A percentile compares a stretch with the other conserved stretches of the same genome.
These are phyloP conservation scores for Botryosphaeria dothidea DNA, from an alignment of 2,329 filamentous ascomycete species.

Conservation along the genomic window DNA sequence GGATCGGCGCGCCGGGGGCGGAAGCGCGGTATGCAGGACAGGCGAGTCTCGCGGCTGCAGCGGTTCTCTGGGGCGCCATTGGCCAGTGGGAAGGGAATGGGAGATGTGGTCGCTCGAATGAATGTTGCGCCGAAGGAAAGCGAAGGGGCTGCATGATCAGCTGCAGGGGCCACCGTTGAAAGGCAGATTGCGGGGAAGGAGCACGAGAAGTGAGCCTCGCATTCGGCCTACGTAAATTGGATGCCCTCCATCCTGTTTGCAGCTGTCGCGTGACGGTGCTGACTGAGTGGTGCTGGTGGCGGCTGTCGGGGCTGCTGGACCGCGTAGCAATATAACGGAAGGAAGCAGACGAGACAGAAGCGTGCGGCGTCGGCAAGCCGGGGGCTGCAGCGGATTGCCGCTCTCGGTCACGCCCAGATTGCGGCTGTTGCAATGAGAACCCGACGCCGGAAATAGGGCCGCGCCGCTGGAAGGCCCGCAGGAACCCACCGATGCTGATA, in stretches of 20 bases:
- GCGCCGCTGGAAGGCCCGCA: neutral
- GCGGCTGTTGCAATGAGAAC: conserved; percentile 8
- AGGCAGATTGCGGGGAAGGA: conserved; percentile 39
- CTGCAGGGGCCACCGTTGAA: conserved; percentile 37
- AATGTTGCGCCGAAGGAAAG: conserved; percentile 26
- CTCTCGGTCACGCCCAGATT: neutral
- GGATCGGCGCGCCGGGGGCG: conserved; percentile 7
- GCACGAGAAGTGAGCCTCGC: neutral
- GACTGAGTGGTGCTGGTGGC: neutral
- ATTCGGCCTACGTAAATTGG: neutral
- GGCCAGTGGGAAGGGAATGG: conserved; percentile 28
- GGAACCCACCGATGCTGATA: neutral
- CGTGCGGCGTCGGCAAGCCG: neutral
- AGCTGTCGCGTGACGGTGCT: neutral
- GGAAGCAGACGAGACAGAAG: neutral
- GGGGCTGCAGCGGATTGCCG: conserved; percentile 8
- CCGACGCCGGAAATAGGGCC: neutral
- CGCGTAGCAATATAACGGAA: neutral
- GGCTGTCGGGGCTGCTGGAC: neutral
- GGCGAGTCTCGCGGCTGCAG: neutral
- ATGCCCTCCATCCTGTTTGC: neutral
- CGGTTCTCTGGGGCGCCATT: conserved; percentile 27
- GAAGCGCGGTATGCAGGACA: conserved; percentile 8
- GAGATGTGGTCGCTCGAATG: conserved; percentile 23
- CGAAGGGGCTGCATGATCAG: conserved; percentile 40